Evolutionary conservation across 1,139 yeast genomes (phyloP), one percentile per base, ranked within the genome.

Genomic region (Yamadazyma conglobata): DNA sequence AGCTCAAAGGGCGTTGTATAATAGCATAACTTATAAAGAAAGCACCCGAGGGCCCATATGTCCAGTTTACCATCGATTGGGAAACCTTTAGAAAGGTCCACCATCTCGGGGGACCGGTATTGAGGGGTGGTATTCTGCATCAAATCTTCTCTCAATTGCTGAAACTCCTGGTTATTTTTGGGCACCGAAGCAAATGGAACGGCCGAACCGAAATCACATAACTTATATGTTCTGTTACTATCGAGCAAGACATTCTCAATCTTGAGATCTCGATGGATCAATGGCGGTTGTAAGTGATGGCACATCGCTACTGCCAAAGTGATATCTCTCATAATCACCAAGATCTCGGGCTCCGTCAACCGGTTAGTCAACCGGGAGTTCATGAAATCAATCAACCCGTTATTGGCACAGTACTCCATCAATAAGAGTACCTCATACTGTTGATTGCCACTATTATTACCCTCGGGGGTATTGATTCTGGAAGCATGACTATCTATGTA

Each of bases 401-500:
- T 84, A 37, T 85, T 73, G 8, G 80, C 71, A 52, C 98, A 91
- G 51, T 81, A 79, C 54, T 91, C 98, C 98, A 91, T 91, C 39
- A 91, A 65, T 19, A 91, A 67, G 40, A 89, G 77, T 31, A 93
- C 96, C 58, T 91, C 98, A 53, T 86, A 91, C 30, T 77, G 81
- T 28, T 63, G 70, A 4, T 25, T 30, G 19, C 15, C 27, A 48
- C 48, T 10, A 57, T 50, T 38, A 64, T 28, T 16, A n/a, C n/a
- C n/a, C n/a, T n/a, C n/a, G n/a, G 15, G 25, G 24, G 6, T 26
- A 12, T 6, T 10, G 8, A 23, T 14, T 44, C 96, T 66, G n/a
- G 94, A 77, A 4, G 98, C 98, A 60, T 91, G 95, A 3, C 96
- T 86, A 58, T 93, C 98, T 40, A 84, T 85, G 52, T 91, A 93